These are phyloP conservation scores for Testicularia cyperi DNA, from an alignment of 1,284 basidiomycete genomes.

Conservation along the genomic window DNA sequence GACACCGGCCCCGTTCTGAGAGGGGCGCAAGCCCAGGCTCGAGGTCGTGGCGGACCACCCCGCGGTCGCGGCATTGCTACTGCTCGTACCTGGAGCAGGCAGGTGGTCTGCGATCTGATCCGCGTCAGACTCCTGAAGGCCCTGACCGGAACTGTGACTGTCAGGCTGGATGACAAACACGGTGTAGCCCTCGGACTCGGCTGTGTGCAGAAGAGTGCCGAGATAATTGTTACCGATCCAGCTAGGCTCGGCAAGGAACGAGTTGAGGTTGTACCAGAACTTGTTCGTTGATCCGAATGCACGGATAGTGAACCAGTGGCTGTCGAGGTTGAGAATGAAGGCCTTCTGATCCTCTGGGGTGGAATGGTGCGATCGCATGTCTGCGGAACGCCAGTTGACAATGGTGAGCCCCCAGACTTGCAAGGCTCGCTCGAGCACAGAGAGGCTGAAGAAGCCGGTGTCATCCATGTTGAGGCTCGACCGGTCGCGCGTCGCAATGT, in stretches of 20 bases:
- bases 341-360: constrained; percentile 51
- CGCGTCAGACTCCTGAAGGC: constrained; percentile 31
- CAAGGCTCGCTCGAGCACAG: constrained; percentile 52
- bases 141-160: constrained; percentile 18
- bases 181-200: constrained; percentile 52
- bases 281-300: constrained; percentile 41
- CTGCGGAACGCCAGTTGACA: constrained; percentile 26
- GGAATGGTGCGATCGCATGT: constrained; percentile 29
- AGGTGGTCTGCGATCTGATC: constrained; percentile 47
- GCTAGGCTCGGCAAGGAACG: constrained; percentile 42
- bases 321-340: constrained; percentile 55
- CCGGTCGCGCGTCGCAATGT: constrained; percentile 23
- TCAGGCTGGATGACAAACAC: constrained; percentile 49
- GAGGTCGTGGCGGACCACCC: background rate
- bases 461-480: constrained; percentile 55
- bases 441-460: constrained; percentile 54
- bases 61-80: background rate
- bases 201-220: constrained; percentile 49
- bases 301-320: constrained; percentile 56
- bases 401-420: constrained; percentile 41
- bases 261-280: constrained; percentile 58
- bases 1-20: no score
- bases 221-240: constrained; percentile 55
- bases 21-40: no score
- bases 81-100: constrained; percentile 20